Evolutionary conservation across 2,329 filamentous ascomycete genomes (phyloP), one percentile per base, ranked within the genome.

Genomic region (Hypoxylon rubiginosum): DNA sequence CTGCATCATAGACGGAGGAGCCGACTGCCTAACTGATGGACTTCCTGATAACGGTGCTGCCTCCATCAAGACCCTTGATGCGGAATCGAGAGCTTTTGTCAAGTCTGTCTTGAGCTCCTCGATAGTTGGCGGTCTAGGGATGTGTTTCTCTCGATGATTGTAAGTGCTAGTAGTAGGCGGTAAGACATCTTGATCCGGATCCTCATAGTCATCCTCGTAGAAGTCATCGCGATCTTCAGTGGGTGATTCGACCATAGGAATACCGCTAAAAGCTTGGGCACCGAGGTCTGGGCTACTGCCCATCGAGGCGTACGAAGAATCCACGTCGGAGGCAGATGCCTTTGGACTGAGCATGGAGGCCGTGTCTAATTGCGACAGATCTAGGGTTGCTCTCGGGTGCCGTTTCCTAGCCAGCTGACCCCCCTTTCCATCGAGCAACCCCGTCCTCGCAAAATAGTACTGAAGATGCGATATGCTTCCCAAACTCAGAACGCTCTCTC

Each of bases 91-190:
- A 24, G 76, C 68, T 48, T 73, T 69, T 82, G 62, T 94, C 46
- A 89, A 79, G 21, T 87, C 84, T 15, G 79, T 74, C 75, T 95
- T 92, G 61, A 99, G 86, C 66, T 95, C 90, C 52, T 88, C 84
- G 69, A 95, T 88, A 64, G 96, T 92, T 8, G 96, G 96, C 41
- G 94, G 93, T 54, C 92, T 95, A 10, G 93, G 89, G 21, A 97
- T 86, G 62, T 91, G 90, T 73, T 94, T 92, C 65, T 93, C 91
- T 72, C 92, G 91, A 74, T 94, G 90, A 71, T 92, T 94, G 79
- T 98, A 99, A 2, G 96, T 99, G 84, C 94, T 97, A 43, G 95
- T 93, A 0, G 96, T 99, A 0, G 96, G 96, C n/a, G 96, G 95
- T 3, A 97, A 88, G 89, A 99, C 95, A 66, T 91, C 86, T 30